These are phyloP conservation scores for Tricholoma flavovirens DNA, from an alignment of 768 basidiomycete species.

Conservation along the genomic window DNA sequence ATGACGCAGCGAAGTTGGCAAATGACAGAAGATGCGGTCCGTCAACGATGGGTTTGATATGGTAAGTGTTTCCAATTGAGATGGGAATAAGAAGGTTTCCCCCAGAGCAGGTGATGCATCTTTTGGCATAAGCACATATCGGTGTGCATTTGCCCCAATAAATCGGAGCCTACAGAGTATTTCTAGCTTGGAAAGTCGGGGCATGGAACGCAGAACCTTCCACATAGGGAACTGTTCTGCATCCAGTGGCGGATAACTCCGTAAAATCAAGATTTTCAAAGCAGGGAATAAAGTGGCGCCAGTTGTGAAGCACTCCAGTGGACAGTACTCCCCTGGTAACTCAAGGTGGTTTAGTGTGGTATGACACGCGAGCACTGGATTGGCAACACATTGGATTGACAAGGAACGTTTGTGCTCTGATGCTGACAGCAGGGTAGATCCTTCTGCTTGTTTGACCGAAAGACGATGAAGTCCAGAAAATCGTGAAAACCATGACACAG, in stretches of 20 bases:
- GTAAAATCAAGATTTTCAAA: constrained; percentile 10
- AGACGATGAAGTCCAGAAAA: constrained; percentile 10
- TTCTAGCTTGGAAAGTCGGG: constrained; percentile 6
- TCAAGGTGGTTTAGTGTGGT: constrained; percentile 8
- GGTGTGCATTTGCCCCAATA: constrained; percentile 6
- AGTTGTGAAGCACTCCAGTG: constrained; percentile 1
- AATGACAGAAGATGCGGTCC: constrained; percentile 7
- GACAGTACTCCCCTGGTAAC: constrained; percentile 12
- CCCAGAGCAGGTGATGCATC: not conserved
- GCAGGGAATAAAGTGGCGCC: not conserved
- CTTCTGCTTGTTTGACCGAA: constrained; percentile 7
- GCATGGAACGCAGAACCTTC: constrained; percentile 8
- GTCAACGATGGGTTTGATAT: constrained; percentile 10
- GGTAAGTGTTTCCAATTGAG: constrained; percentile 4
- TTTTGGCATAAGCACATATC: constrained; percentile 8
- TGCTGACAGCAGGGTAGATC: constrained; percentile 7
- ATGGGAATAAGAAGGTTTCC: constrained; percentile 5
- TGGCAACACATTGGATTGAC: constrained; percentile 7
- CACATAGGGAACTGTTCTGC: constrained; percentile 5
- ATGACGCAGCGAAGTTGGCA: constrained; percentile 5
- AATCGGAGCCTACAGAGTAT: constrained; percentile 8
- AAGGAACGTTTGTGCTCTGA: constrained; percentile 5
- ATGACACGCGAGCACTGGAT: constrained; percentile 10
- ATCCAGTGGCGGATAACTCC: constrained; percentile 9
- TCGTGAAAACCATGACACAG: constrained; percentile 2